Evolutionary conservation across 1,284 basidiomycete genomes (phyloP), one percentile per base, ranked within the genome.

Genomic region (Puccinia horiana): DNA sequence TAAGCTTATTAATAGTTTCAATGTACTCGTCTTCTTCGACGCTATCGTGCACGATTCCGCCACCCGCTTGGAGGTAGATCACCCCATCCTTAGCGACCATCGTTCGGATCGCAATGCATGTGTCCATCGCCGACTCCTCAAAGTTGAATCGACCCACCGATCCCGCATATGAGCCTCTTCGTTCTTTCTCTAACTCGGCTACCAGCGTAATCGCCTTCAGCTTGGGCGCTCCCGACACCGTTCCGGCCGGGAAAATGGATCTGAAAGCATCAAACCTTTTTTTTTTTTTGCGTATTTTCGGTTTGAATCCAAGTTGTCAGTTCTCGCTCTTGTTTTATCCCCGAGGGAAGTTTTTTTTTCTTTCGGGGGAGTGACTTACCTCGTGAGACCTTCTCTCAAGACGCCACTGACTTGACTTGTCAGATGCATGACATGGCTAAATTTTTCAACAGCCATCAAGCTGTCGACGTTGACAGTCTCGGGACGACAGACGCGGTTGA

Each of bases 151-250:
- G 92, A 20, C 97, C 97, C 23, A 99, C 95, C 0, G 95, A 97
- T 58, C 97, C 97, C 8, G 96, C 97, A 85, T 99, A 99, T 9
- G 98, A 93, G 35, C 96, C 96, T 52, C 97, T 90, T 72, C 92
- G 91, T 87, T 98, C 95, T 86, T 92, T 90, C 87, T 99, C 97
- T 67, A 98, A 88, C 26, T 92, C 92, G 18, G 92, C 92, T 56
- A 99, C 89, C 49, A 99, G 92, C 87, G 99, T 95, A 84, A 99
- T 95, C 0, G 97, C 97, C 87, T 97, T 96, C 88, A 99, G 95
- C 88, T 99, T 99, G 0, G 97, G 97, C 42, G 97, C 97, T 20
- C 97, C 97, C 0, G 95, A 97, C n/a, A 99, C 96, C 1, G 97
- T 99, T 0, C 97, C 97, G 6, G 97, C 96, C 0, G 97, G 97